A percentile compares a stretch with the other conserved stretches of the same genome.
These are phyloP conservation scores for Candolleomyces eurysporus DNA, from an alignment of 768 basidiomycete genomes.

Conservation along the genomic window DNA sequence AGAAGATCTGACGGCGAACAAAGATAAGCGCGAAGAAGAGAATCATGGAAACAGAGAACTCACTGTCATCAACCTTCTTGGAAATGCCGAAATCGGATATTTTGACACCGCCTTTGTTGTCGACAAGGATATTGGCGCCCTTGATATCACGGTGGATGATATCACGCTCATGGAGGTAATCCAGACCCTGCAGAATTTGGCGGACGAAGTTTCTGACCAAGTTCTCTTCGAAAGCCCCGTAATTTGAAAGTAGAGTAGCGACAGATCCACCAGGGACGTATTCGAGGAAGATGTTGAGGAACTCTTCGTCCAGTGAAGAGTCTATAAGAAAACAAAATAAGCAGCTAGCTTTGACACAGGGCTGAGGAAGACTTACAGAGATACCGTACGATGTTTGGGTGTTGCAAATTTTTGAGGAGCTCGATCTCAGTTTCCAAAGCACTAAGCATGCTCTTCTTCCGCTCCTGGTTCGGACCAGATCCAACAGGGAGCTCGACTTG, in stretches of 20 bases:
- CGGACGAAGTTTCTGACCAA: constrained; percentile 91
- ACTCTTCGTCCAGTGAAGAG: constrained; percentile 88
- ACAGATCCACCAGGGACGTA: constrained; percentile 97
- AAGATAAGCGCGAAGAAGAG: neutral
- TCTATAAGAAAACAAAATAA: constrained; percentile 44
- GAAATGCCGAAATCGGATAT: constrained; percentile 97
- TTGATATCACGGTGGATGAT: constrained; percentile 99
- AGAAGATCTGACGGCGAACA: constrained; percentile 33
- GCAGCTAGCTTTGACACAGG: neutral
- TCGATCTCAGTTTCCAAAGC: constrained; percentile 94
- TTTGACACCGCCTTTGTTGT: constrained; percentile 97
- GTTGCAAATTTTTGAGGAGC: constrained; percentile 86
- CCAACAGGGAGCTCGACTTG: constrained; percentile 91
- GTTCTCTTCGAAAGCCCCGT: constrained; percentile 92
- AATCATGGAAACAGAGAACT: constrained; percentile 64
- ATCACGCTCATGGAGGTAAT: constrained; percentile 88
- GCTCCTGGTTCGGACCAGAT: constrained; percentile 82
- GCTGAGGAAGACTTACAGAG: constrained; percentile 61
- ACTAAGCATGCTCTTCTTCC: constrained; percentile 90
- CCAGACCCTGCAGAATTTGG: constrained; percentile 85
- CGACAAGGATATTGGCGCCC: constrained; percentile 96
- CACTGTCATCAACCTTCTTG: constrained; percentile 92
- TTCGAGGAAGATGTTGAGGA: constrained; percentile 94
- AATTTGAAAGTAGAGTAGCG: constrained; percentile 81
- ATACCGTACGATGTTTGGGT: constrained; percentile 97